Base-by-base conservation (phyloP, 768 basidiomycete genomes). In the Pisolithus marmoratus region DNA sequence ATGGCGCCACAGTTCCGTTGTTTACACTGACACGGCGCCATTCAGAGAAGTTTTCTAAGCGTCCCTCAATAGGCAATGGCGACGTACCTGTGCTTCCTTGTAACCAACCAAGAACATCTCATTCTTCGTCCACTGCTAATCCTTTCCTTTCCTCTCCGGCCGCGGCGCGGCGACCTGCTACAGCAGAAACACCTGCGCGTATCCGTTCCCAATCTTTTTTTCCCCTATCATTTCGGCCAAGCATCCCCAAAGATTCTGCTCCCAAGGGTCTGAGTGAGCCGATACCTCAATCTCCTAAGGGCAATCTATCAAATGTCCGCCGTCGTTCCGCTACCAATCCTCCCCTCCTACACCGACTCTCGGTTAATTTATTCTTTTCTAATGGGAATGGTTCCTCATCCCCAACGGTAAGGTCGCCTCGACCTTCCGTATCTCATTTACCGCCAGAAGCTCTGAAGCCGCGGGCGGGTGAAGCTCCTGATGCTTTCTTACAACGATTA, bases 301-400 rank as follows among this genome's bases (percentile, higher is more conserved):
- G 52, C 43, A 61, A 64, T 51, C 60, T 70, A 52, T 66, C 66
- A 20, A 73, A 75, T 69, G 19, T 71, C 44, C 71, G 74, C 40
- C 72, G 72, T 45, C 74, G 77, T 41, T 70, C 77, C 37, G 68
- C 80, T 31, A 85, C 86, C 20, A 87, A 84, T 54, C 84, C 87
- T 4, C 83, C 85, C 19, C 68, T 87, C 48, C 63, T 89, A 37
- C 84, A 83, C 62, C 81, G 87, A 40, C 67, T 88, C 56, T 89
- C 86, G 8, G 68, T 86, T 55, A 83, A 80, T 58, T 67, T 86
- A 37, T 83, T 87, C 52, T 74, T 78, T 12, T 22, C 49, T 34
- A 48, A 52, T 38, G 48, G 48, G 24, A 60, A 56, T 49, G 54
- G 48, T 14, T 19, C 49, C 26, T 48, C 62, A 26, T 62, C 70